Conservation (phyloP, 2,329 filamentous ascomycete genomes). For the Salinomyces thailandicus region DNA sequence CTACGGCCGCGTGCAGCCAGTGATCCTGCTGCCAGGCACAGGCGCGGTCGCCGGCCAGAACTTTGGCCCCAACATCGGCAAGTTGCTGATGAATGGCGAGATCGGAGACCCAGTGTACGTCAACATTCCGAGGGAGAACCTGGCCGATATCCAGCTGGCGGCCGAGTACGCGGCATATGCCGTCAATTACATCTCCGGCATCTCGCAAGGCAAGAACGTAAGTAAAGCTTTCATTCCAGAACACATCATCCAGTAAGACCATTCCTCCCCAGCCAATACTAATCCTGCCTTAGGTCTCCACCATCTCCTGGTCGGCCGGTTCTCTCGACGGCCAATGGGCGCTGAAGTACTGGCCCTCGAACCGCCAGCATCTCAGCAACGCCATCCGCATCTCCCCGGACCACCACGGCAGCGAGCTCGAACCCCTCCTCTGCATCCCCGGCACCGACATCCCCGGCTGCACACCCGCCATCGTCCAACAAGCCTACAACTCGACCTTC, state of each 20-base stretch:
- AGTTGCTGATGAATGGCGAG: constrained; percentile 33
- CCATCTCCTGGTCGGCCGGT: constrained; percentile 48
- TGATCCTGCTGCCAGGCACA: constrained; percentile 47
- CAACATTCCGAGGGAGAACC: constrained; percentile 41
- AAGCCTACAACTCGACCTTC: constrained; percentile 36
- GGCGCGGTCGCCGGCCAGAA: constrained; percentile 37
- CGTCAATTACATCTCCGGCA: constrained; percentile 44
- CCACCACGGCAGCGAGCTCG: constrained; percentile 40
- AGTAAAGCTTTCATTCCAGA: background rate
- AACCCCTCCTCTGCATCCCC: constrained; percentile 26
- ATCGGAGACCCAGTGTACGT: constrained; percentile 45
- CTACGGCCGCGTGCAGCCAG: constrained; percentile 29
- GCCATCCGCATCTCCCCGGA: constrained; percentile 45
- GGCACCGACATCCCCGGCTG: constrained; percentile 18
- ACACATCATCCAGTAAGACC: too few species aligned
- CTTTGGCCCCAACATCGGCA: constrained; percentile 39
- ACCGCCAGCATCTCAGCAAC: constrained; percentile 35
- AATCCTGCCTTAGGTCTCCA: constrained; percentile 29
- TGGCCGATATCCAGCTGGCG: constrained; percentile 42
- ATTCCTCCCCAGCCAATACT: too few species aligned
- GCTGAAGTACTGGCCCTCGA: constrained; percentile 48
- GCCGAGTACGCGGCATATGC: constrained; percentile 49
- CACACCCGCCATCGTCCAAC: constrained; percentile 37
- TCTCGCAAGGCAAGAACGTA: constrained; percentile 28
- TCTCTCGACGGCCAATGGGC: constrained; percentile 47